Percentiles rank a stretch among this genome's conserved stretches.
These are phyloP conservation scores for Knufia petricola DNA, from an alignment of 2,329 filamentous ascomycete genomes.

Conservation along the genomic window DNA sequence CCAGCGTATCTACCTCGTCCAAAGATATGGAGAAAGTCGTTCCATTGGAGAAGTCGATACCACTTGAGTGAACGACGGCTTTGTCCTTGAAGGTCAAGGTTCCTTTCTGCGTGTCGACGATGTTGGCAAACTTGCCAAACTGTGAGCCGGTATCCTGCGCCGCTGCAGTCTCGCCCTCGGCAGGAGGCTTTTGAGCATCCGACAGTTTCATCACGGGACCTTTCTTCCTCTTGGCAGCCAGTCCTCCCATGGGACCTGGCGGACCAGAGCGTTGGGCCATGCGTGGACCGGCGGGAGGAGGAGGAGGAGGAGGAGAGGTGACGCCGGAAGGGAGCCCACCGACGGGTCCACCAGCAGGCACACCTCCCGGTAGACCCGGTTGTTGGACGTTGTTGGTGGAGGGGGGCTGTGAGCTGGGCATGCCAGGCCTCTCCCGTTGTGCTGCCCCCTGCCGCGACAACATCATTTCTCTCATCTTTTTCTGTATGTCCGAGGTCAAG, in stretches of 20 bases:
- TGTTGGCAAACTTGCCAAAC: conserved; percentile 65
- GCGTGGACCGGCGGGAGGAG: conserved; percentile 26
- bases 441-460: conserved; percentile 49
- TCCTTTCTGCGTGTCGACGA: conserved; percentile 83
- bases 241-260: conserved; percentile 32
- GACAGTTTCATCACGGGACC: conserved; percentile 40
- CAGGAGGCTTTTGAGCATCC: conserved; percentile 43
- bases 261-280: conserved; percentile 25
- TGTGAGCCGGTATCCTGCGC: conserved; percentile 32
- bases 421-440: conserved; percentile 20
- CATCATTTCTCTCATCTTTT: conserved; percentile 61
- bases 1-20: conserved; percentile 86
- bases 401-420: conserved; percentile 15
- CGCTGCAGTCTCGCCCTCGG: conserved; percentile 15
- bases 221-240: conserved; percentile 39
- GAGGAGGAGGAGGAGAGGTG: conserved; percentile 20
- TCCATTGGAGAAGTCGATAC: conserved; percentile 86
- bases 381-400: conserved; percentile 7
- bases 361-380: conserved; percentile 19
- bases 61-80: conserved; percentile 75
- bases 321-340: not conserved
- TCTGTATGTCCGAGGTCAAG: conserved; percentile 55
- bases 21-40: conserved; percentile 87
- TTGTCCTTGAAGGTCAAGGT: conserved; percentile 89
- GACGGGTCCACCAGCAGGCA: conserved; percentile 7